Base-by-base conservation (phyloP, 2,329 filamentous ascomycete species). In the Fusarium domesticum region DNA sequence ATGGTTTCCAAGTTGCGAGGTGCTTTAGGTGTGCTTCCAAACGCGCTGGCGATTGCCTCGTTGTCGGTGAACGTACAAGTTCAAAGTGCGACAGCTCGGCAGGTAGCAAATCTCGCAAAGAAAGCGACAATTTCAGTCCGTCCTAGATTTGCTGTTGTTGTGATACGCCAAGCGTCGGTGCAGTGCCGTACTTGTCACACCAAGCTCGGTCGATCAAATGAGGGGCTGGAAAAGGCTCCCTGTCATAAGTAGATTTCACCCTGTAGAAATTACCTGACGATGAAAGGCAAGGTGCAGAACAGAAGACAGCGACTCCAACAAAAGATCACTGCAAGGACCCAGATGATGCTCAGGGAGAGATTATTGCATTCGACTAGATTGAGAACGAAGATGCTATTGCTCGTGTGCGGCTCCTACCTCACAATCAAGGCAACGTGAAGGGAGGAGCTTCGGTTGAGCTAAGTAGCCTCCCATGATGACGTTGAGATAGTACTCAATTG, bases 401-500 rank as follows among this genome's bases (percentile, higher is more conserved):
- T 28, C 10, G 5, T 28, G 14, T 28, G 8, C 14, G 10, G 23
- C 23, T 28, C 23, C 23, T 5, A 10, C 5, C 7, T 12, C 23
- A 8, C 7, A 28, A 28, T 28, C 23, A 28, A 28, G 23, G 23
- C 31, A 44, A 40, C 23, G n/a, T 40, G 36, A 34, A 36, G 18
- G 31, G 39, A 44, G 35, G 48, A 55, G 48, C 51, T 54, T 43
- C 39, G 10, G 14, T 28, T 48, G 37, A 31, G 31, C 28, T 10
- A 32, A 35, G 36, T 40, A 44, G 39, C 17, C 37, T 35, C 45
- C 39, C 18, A 32, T 32, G 41, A 56, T 53, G 48, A 53, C 53
- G 53, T 54, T 41, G 51, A 32, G 37, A 12, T 33, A 43, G 25
- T 38, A 38, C 20, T 32, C 41, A 47, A 54, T 56, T 56, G 52